A percentile compares a stretch with the other conserved stretches of the same genome.
Conservation (phyloP, 2,329 filamentous ascomycete genomes). For the Rhexocercosporidium sp. region DNA sequence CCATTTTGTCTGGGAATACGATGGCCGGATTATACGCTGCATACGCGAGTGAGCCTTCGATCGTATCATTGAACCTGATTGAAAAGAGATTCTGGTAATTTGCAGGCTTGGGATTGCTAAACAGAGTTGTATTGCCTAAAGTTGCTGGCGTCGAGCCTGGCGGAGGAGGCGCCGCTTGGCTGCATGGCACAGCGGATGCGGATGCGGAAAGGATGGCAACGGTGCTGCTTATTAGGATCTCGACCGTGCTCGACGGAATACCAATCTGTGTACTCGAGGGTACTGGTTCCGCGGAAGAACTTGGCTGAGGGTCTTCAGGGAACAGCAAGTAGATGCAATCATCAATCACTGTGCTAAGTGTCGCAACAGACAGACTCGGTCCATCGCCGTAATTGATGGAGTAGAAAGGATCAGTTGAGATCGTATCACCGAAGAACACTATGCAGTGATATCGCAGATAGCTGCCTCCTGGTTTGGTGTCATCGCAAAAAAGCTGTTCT, state of each 20-base stretch:
- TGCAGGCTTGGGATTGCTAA: background rate
- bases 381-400: background rate
- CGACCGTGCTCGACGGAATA: too few species aligned
- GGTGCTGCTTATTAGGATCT: background rate
- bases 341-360: background rate
- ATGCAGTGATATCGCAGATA: background rate
- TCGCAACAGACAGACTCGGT: background rate
- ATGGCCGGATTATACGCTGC: too few species aligned
- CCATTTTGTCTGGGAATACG: background rate
- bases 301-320: background rate
- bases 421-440: background rate
- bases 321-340: background rate
- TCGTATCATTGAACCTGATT: too few species aligned
- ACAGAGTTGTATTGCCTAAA: background rate
- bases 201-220: background rate
- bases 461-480: background rate
- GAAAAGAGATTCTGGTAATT: too few species aligned
- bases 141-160: background rate
- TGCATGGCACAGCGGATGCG: background rate
- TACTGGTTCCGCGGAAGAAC: background rate
- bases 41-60: too few species aligned
- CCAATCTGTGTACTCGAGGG: background rate
- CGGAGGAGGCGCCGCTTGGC: background rate
- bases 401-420: background rate
- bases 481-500: constrained; percentile 2